phyloP scores from a whole-genome alignment of 2,329 filamentous ascomycete genomes.

The Xylariomycetidae sp. region DNA sequence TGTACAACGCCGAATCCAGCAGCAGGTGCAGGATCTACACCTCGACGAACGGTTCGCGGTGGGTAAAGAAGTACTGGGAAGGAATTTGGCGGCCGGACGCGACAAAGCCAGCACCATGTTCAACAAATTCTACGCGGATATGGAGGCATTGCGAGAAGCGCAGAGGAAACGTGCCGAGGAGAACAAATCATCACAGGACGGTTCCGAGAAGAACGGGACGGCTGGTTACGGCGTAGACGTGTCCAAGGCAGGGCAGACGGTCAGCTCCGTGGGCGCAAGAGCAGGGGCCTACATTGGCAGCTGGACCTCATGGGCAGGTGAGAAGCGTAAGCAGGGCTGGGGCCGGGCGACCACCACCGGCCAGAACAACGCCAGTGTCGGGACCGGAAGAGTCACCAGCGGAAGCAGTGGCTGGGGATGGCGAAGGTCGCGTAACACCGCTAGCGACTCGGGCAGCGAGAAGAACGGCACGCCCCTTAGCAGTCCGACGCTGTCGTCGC shows the following conservation, averaged over 20 bases:
- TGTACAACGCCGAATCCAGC: constrained; percentile 79
- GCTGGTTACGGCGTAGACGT: constrained; percentile 26
- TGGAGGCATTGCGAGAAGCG: constrained; percentile 73
- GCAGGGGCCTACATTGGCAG: constrained; percentile 62
- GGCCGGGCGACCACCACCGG: constrained; percentile 14
- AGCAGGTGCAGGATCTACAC: constrained; percentile 90
- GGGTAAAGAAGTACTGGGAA: constrained; percentile 77
- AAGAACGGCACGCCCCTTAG: constrained; percentile 28
- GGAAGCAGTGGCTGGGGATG: constrained; percentile 23
- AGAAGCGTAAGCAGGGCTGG: constrained; percentile 60
- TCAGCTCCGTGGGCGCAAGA: constrained; percentile 45
- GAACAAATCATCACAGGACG: constrained; percentile 26
- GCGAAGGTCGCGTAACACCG: constrained; percentile 21
- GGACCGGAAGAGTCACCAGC: constrained; percentile 7
- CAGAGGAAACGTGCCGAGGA: constrained; percentile 61
- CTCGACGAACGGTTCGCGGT: constrained; percentile 84
- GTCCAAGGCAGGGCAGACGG: constrained; percentile 38
- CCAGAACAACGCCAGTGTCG: no score
- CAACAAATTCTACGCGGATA: constrained; percentile 83
- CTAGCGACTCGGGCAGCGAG: constrained; percentile 23
- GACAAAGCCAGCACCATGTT: constrained; percentile 85
- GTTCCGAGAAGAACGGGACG: constrained; percentile 20
- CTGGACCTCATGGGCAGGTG: constrained; percentile 65
- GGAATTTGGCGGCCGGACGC: constrained; percentile 79
- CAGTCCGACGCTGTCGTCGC: constrained; percentile 28